Evolutionary conservation across 257 asterid species (phyloP), one percentile per base, ranked within the genome.

Genomic region (Cordia subcordata): DNA sequence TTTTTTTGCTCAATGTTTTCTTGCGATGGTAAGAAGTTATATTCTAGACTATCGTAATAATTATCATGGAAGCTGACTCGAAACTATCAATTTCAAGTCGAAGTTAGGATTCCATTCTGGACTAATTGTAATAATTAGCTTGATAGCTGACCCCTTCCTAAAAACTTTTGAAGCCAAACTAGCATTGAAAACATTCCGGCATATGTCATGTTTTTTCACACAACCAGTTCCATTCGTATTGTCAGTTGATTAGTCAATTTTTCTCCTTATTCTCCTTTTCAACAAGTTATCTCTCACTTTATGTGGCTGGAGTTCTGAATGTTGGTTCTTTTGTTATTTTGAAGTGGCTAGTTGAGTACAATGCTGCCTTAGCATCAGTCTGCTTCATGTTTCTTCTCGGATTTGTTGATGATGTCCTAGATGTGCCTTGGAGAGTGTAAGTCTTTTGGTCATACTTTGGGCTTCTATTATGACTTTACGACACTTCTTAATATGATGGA

Each of bases 341-440:
- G 64, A 65, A 93, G 99, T 93, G 99, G 99, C 94, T 90, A 35
- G 97, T 93, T 21, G 99, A 88, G 61, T 90, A 90, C 85, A 90
- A 90, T 77, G 99, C 99, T 15, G 99, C 96, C 19, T 82, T 93
- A 54, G 94, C 97, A 69, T 88, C 97, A 13, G 69, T 93, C 61
- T 83, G 96, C 84, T 93, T 93, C 84, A 93, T 93, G 96, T 79
- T 85, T 55, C 79, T 93, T 60, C 97, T 93, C 57, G 99, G 99
- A 45, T 93, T 93, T 70, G 84, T 93, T 20, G 99, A 93, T 74
- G 99, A 92, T 27, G 99, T 92, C 70, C 99, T 92, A 66, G 99
- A 88, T 64, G 79, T 90, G 58, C 99, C 99, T 60, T 93, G 99
- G 99, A 86, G 97, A 78, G 97, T 90, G 97, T 90, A 81, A 85